Conservation (phyloP, 352 stramenopile genomes). For the Pythium sp. region DNA sequence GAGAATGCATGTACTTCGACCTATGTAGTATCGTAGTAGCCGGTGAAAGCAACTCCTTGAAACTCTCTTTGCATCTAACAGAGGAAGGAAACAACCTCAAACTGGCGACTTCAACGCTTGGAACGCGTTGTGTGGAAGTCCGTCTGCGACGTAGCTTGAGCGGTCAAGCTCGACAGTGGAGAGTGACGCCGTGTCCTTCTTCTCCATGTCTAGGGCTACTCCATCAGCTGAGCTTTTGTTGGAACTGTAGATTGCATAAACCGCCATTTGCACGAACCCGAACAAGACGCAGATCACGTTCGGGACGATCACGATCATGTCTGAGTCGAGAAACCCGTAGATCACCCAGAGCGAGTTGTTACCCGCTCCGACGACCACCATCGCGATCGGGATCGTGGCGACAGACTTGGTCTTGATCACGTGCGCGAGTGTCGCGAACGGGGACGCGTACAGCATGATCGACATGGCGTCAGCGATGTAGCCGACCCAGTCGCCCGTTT, state of each 20-base stretch:
- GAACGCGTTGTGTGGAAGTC: too few relatives aligned
- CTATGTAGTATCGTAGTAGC: too few relatives aligned
- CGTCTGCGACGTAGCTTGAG: too few relatives aligned
- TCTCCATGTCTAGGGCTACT: too few relatives aligned
- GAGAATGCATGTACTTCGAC: too few relatives aligned
- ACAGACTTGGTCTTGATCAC: conserved; percentile 30
- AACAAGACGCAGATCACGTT: conserved; percentile 16
- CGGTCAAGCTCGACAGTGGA: too few relatives aligned
- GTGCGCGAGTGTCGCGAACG: conserved; percentile 37
- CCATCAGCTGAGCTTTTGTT: not conserved
- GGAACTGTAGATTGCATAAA: conserved; percentile 15
- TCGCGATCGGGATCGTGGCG: conserved; percentile 29
- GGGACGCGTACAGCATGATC: conserved; percentile 29
- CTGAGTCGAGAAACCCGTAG: conserved; percentile 23
- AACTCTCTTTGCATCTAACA: too few relatives aligned
- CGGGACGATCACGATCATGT: conserved; percentile 19
- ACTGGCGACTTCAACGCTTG: too few relatives aligned
- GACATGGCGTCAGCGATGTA: conserved; percentile 22
- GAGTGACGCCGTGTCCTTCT: too few relatives aligned
- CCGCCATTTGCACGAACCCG: conserved; percentile 10
- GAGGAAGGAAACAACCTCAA: too few relatives aligned
- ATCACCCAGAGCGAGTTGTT: conserved; percentile 34
- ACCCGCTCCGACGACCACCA: conserved; percentile 12
- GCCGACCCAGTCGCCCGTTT: conserved; percentile 25
- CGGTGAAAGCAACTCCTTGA: too few relatives aligned